Evolutionary conservation across 768 basidiomycete genomes (phyloP).

Genomic region (Cubamyces sp.): DNA sequence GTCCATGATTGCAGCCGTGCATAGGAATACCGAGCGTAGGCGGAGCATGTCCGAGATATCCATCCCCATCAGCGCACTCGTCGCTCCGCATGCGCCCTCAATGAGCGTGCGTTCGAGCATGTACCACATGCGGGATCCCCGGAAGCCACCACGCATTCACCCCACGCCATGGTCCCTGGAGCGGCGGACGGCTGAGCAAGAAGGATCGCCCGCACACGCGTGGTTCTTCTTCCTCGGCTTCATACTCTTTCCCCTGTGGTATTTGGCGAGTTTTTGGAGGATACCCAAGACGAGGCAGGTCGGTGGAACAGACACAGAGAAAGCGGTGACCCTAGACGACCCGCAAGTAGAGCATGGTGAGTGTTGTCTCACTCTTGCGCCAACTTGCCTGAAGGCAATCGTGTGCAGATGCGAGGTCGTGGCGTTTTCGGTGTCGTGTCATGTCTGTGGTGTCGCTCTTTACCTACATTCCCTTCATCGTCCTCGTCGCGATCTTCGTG

Average conservation of each 20-base stretch:
- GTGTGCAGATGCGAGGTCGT: slow-evolving; percentile 65
- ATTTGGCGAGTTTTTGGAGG: slow-evolving; percentile 63
- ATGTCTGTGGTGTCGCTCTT: slow-evolving; percentile 69
- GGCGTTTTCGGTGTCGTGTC: slow-evolving; percentile 76
- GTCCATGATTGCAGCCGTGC: slow-evolving; percentile 7
- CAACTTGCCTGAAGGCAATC: slow-evolving; percentile 10
- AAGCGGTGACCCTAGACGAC: slow-evolving; percentile 74
- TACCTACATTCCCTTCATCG: slow-evolving; percentile 80
- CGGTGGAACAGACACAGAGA: slow-evolving; percentile 60
- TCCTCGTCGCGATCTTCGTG: slow-evolving; percentile 69
- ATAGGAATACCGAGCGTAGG: slow-evolving; percentile 39
- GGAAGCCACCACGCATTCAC: slow-evolving; percentile 60
- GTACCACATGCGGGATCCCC: slow-evolving; percentile 84
- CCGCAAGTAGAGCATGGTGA: slow-evolving; percentile 79
- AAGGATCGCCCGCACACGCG: slow-evolving; percentile 60
- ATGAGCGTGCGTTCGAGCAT: slow-evolving; percentile 53
- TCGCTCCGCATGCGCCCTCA: slow-evolving; percentile 80
- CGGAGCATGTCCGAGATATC: slow-evolving; percentile 66
- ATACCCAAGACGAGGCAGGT: slow-evolving; percentile 67
- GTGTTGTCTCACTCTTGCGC: slow-evolving; percentile 31
- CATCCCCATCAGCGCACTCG: slow-evolving; percentile 78
- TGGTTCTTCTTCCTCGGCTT: slow-evolving; percentile 84
- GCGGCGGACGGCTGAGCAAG: slow-evolving; percentile 56
- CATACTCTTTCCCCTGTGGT: slow-evolving; percentile 57
- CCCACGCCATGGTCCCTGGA: slow-evolving; percentile 66